Conservation (phyloP, 352 stramenopile genomes). For the Phytopythium litorale region DNA sequence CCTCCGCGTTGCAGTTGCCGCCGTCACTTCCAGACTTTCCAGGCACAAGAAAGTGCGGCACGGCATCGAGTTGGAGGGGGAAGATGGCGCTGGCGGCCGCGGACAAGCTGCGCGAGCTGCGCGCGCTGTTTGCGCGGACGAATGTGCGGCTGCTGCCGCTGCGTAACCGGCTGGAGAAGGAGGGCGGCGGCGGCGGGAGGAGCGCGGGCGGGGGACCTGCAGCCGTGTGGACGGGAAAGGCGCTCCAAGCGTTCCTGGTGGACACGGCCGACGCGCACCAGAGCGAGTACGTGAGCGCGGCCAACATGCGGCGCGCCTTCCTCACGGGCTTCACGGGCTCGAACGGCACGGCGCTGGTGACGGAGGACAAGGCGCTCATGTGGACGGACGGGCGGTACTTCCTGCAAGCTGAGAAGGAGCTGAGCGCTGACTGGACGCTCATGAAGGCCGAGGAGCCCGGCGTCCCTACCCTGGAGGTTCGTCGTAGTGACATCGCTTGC, state of each 20-base stretch:
- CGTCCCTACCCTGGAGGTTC: conserved; percentile 90
- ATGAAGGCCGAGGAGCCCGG: conserved; percentile 94
- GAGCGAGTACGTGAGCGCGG: conserved; percentile 97
- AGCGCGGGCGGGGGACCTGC: not conserved
- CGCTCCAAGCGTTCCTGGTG: conserved; percentile 91
- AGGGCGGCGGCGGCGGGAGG: conserved; percentile 12
- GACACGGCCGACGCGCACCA: conserved; percentile 97
- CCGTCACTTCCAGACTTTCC: not conserved
- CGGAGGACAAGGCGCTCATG: conserved; percentile 84
- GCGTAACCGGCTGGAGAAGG: conserved; percentile 53
- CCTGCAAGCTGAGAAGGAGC: conserved; percentile 93
- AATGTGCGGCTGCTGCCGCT: conserved; percentile 66
- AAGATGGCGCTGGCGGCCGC: conserved; percentile 26
- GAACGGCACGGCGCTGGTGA: conserved; percentile 91
- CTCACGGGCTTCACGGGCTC: conserved; percentile 97
- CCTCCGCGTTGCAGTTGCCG: not conserved
- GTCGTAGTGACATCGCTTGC: not conserved
- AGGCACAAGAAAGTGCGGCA: not conserved
- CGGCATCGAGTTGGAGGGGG: not conserved
- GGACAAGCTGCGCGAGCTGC: conserved; percentile 65
- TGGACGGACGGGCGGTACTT: conserved; percentile 99
- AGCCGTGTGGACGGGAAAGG: conserved; percentile 32
- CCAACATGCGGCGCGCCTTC: conserved; percentile 95
- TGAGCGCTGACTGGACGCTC: conserved; percentile 93
- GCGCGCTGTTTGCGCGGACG: conserved; percentile 51